A percentile compares a stretch with the other conserved stretches of the same genome.
phyloP scores from a whole-genome alignment of 805 yeast genomes.

The Candida peoriensis region DNA sequence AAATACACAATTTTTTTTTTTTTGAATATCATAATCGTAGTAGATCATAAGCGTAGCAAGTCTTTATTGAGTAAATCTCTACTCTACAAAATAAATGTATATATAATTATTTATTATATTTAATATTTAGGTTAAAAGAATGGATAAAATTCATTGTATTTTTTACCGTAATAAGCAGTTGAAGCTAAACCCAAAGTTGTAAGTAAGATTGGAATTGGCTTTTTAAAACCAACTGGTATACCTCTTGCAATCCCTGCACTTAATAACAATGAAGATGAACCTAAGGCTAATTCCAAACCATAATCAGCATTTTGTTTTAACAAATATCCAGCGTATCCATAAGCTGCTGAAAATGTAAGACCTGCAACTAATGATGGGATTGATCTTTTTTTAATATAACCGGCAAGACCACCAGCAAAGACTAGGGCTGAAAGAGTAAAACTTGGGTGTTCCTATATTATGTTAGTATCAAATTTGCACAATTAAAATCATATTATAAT shows the following conservation, averaged over 20 bases:
- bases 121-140: constrained; percentile 13
- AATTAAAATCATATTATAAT: background rate
- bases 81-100: background rate
- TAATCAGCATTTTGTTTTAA: constrained; percentile 66
- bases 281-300: constrained; percentile 79
- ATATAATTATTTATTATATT: background rate
- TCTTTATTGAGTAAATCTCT: constrained; percentile 7
- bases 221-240: constrained; percentile 48
- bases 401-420: constrained; percentile 66
- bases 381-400: constrained; percentile 52
- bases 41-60: too few relatives aligned
- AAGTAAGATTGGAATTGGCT: constrained; percentile 72
- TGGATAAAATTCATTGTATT: constrained; percentile 68
- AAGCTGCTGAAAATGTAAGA: constrained; percentile 48
- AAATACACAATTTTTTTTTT: too few relatives aligned
- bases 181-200: constrained; percentile 59
- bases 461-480: constrained; percentile 3
- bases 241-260: constrained; percentile 75
- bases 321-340: constrained; percentile 71
- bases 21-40: too few relatives aligned
- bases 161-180: constrained; percentile 63
- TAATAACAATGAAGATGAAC: constrained; percentile 59
- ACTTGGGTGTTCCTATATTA: constrained; percentile 69
- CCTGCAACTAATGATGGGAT: constrained; percentile 83
- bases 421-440: constrained; percentile 65